Evolutionary conservation across 257 asterid genomes (phyloP).

Genomic region (Rauvolfia tetraphylla): DNA sequence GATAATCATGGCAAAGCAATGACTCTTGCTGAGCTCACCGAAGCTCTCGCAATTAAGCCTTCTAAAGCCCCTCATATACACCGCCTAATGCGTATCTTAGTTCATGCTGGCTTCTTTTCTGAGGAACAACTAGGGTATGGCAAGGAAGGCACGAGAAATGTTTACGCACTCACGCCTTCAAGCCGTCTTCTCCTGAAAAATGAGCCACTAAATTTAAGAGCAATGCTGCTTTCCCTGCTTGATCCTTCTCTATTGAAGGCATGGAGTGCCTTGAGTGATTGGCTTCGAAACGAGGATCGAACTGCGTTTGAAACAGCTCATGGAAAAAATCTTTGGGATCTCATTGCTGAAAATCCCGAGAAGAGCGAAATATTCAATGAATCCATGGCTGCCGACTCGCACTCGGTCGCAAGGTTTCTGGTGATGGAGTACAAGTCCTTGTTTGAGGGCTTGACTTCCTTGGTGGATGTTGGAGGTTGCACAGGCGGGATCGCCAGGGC

Average conservation of each 20-base stretch:
- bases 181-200: no score
- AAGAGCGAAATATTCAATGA: no score
- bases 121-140: neutral
- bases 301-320: neutral
- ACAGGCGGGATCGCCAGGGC: neutral
- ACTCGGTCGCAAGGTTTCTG: neutral
- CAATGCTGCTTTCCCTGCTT: neutral
- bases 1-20: slow-evolving; percentile 21
- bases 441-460: no score
- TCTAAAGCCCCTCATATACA: slow-evolving; percentile 8
- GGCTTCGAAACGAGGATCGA: neutral
- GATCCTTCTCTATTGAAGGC: no score
- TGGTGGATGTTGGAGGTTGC: neutral
- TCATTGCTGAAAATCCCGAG: no score
- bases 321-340: neutral
- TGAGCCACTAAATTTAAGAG: no score
- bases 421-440: neutral
- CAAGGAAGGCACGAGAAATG: no score
- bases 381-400: neutral
- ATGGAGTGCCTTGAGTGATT: neutral
- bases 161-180: no score
- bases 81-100: slow-evolving; percentile 23
- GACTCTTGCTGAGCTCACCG: slow-evolving; percentile 13
- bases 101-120: slow-evolving; percentile 17
- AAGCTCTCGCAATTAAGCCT: slow-evolving; percentile 7